Evolutionary conservation across 345 rosid genomes (phyloP), one percentile per base, ranked within the genome.

Genomic region (Gossypioides kirkii): DNA sequence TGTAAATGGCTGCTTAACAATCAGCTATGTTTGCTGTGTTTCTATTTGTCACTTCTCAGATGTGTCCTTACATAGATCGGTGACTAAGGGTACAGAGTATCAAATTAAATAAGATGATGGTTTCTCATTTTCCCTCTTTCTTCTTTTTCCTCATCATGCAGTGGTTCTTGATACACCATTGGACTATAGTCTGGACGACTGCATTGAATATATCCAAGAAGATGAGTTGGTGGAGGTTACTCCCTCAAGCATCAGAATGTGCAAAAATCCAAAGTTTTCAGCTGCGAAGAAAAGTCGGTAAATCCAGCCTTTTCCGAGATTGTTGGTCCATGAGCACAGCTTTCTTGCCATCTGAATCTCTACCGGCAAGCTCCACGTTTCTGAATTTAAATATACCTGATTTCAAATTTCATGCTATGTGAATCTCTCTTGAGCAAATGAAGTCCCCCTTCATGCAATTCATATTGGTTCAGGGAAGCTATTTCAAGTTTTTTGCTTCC

Each of bases 201-300:
- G 94, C 88, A 95, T 95, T 2, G 98, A 95, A 78, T 92, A 95
- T 77, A 92, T 95, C 76, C 94, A 88, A 82, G 99, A 95, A 82
- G 99, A 95, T 77, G 99, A 95, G 61, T 79, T 95, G 67, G 99
- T 95, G 80, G 99, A 92, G 86, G 93, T 91, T n/a, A 92, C 98
- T 16, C 96, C 98, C n/a, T 65, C 4, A 2, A 85, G 92, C 77
- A 84, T 95, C 82, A 73, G 98, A 67, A 92, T 88, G 96, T 91
- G 96, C 87, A 92, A 95, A 83, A 89, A 88, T 78, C 96, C 93
- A 3, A 95, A 95, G 83, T 71, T 86, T 60, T 63, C 76, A 5
- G 61, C 60, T 46, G 55, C 80, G 3, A 90, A 82, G 80, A 94
- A 83, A 84, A 76, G 82, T 6, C 86, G 88, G 78, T 87, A 77